A percentile compares a stretch with the other conserved stretches of the same genome.
Evolutionary conservation across 768 basidiomycete species (phyloP).

Genomic region (Boletus subparvulus): DNA sequence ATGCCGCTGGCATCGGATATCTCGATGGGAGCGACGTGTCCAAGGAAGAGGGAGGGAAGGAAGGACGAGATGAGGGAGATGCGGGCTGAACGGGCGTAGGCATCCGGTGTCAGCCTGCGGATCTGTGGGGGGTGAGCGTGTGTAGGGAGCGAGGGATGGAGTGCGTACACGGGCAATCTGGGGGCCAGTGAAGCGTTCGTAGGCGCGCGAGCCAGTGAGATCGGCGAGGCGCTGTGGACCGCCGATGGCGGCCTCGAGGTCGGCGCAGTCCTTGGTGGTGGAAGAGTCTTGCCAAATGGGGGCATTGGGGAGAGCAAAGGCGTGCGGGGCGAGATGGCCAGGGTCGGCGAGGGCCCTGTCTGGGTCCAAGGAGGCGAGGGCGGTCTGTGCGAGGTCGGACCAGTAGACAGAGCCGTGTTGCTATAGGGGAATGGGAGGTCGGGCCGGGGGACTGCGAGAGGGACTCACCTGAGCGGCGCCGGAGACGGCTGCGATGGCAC

Average conservation of each 20-base stretch:
- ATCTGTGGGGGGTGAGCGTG: neutral
- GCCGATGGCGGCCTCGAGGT: neutral
- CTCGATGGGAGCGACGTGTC: slow-evolving; percentile 9
- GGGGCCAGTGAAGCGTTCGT: slow-evolving; percentile 8
- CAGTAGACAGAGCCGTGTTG: slow-evolving; percentile 10
- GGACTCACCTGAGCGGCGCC: slow-evolving; percentile 4
- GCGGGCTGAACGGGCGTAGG: neutral
- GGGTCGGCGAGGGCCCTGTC: neutral
- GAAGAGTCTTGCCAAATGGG: slow-evolving; percentile 10
- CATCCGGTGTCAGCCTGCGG: neutral
- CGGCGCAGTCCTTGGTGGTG: neutral
- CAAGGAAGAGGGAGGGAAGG: slow-evolving; percentile 3
- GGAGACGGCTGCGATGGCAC: neutral
- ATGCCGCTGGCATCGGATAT: slow-evolving; percentile 7
- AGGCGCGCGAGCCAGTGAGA: slow-evolving; percentile 4
- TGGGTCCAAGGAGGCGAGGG: neutral
- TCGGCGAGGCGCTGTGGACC: neutral
- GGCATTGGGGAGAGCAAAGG: neutral
- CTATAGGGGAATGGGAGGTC: neutral
- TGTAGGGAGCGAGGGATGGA: neutral
- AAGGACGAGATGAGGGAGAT: slow-evolving; percentile 8
- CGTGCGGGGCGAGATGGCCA: neutral
- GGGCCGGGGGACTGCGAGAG: neutral
- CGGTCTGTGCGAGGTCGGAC: neutral
- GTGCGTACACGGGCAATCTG: slow-evolving; percentile 4